phyloP scores from a whole-genome alignment of 192 early-diverging fungal genomes.

The Coemansia sp. region DNA sequence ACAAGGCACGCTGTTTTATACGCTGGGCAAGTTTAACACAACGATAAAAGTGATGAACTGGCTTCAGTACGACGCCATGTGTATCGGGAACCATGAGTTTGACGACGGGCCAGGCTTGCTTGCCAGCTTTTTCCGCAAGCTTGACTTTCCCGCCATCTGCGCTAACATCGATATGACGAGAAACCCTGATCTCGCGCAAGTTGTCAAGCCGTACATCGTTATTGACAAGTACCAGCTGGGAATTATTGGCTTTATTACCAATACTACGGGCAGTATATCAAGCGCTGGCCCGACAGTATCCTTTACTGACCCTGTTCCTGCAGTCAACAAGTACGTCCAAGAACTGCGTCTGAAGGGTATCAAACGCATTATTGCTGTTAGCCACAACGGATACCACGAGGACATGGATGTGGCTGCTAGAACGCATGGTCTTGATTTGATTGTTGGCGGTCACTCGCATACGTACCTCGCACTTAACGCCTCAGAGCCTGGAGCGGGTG shows the following conservation, averaged over 20 bases:
- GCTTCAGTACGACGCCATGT: conserved; percentile 64
- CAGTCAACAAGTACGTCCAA: conserved; percentile 66
- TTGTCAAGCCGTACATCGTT: conserved; percentile 70
- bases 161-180: conserved; percentile 66
- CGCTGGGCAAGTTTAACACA: conserved; percentile 53
- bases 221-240: conserved; percentile 65
- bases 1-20: conserved; percentile 70
- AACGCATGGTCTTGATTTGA: conserved; percentile 62
- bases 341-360: conserved; percentile 62
- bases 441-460: conserved; percentile 78
- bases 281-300: conserved; percentile 54
- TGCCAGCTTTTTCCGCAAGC: conserved; percentile 57
- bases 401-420: conserved; percentile 65
- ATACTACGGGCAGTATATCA: conserved; percentile 61
- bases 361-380: conserved; percentile 67
- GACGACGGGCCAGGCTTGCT: conserved; percentile 65
- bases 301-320: conserved; percentile 62
- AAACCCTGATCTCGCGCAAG: conserved; percentile 45
- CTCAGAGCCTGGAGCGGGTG: conserved; percentile 53
- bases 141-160: conserved; percentile 65
- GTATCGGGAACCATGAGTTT: conserved; percentile 72
- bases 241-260: conserved; percentile 67
- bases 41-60: conserved; percentile 62
- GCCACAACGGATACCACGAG: conserved; percentile 74
- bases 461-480: conserved; percentile 62